These are phyloP conservation scores for Xerocomus nothofagi DNA, from an alignment of 1,284 basidiomycete genomes.

Conservation along the genomic window DNA sequence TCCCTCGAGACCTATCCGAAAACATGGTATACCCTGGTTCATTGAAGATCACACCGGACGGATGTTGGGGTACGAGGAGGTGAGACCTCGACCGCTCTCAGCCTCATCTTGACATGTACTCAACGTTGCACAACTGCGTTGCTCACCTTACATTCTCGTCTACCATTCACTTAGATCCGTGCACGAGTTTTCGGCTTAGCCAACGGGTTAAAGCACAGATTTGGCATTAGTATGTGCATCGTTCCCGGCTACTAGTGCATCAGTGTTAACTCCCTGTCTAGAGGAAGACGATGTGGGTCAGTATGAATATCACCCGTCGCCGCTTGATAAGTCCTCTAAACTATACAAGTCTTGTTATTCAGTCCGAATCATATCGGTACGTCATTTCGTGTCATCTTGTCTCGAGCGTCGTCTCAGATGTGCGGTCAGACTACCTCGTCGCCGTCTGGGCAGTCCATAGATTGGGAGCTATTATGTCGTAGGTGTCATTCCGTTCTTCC, in stretches of 20 bases:
- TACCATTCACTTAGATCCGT: conserved; percentile 42
- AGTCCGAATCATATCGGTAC: conserved; percentile 68
- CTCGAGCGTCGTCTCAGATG: conserved; percentile 1
- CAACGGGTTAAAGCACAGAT: conserved; percentile 50
- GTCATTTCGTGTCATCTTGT: neutral
- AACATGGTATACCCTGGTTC: conserved; percentile 50
- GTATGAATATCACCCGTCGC: conserved; percentile 3
- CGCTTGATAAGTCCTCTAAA: neutral
- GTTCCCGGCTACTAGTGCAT: neutral
- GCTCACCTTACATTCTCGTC: neutral
- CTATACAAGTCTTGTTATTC: conserved; percentile 57
- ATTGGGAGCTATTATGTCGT: conserved; percentile 71
- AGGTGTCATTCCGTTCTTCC: conserved; percentile 21
- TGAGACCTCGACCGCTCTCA: conserved; percentile 23
- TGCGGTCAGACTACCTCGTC: conserved; percentile 62
- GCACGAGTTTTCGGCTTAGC: conserved; percentile 58
- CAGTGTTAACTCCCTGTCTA: conserved; percentile 18
- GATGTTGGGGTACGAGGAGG: conserved; percentile 47
- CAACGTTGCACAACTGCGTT: neutral
- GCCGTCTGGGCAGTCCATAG: conserved; percentile 75
- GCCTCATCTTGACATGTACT: neutral
- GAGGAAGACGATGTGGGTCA: conserved; percentile 45
- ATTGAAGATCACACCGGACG: conserved; percentile 62
- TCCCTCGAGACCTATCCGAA: conserved; percentile 44
- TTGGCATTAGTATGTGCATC: conserved; percentile 41